Conservation (phyloP, 2,329 filamentous ascomycete species). For the Hypocreales sp. region DNA sequence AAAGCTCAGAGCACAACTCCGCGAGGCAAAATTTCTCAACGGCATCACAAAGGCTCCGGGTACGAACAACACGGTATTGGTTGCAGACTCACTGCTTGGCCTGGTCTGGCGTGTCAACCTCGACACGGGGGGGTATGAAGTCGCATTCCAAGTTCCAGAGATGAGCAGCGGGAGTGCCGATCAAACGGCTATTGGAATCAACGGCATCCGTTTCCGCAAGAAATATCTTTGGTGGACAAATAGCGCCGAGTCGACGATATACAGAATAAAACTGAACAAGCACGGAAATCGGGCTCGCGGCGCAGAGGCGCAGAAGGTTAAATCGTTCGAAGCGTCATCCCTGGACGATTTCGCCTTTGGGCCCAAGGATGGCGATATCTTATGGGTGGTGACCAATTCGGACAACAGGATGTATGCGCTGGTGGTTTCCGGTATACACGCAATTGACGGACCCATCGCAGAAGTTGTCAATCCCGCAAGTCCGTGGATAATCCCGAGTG, state of each 20-base stretch:
- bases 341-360: constrained; percentile 9
- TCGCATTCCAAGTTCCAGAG: constrained; percentile 8
- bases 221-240: constrained; percentile 32
- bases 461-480: no score
- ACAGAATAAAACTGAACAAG: constrained; percentile 4
- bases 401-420: background rate
- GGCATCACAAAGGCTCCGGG: constrained; percentile 8
- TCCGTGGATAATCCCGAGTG: no score
- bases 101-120: constrained; percentile 11
- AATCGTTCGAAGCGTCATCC: constrained; percentile 2
- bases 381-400: background rate
- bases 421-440: background rate
- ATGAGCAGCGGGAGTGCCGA: constrained; percentile 27
- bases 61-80: constrained; percentile 5
- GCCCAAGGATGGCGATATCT: background rate
- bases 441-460: no score
- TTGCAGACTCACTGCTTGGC: constrained; percentile 11
- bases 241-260: constrained; percentile 19
- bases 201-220: constrained; percentile 23
- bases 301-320: constrained; percentile 5
- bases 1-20: constrained; percentile 5
- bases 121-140: constrained; percentile 4
- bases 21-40: constrained; percentile 8
- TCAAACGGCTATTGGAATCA: constrained; percentile 11
- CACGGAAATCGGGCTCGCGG: constrained; percentile 1